phyloP scores from a whole-genome alignment of 202 grass and related monocot genomes.

The Carex arenaria region DNA sequence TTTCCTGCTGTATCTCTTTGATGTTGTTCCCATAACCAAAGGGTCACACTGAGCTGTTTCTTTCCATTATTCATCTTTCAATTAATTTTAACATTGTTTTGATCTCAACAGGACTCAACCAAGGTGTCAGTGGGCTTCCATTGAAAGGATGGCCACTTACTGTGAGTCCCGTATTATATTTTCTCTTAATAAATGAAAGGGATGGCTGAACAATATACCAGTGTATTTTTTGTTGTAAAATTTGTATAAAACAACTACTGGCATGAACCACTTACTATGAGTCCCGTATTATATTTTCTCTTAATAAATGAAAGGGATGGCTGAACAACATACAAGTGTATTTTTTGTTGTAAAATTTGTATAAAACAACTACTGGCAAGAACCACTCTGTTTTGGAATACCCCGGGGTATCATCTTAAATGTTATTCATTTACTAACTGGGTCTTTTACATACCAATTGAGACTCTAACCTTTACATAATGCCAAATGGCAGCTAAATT shows the following conservation, averaged over 20 bases:
- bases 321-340: neutral
- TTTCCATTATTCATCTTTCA: neutral
- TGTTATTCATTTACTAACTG: neutral
- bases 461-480: neutral
- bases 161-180: constrained; percentile 38
- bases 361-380: neutral
- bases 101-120: constrained; percentile 65
- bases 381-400: neutral
- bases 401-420: neutral
- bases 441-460: neutral
- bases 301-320: neutral
- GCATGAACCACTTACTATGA: constrained; percentile 63
- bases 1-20: constrained; percentile 5
- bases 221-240: neutral
- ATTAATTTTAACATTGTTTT: constrained; percentile 25
- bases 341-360: neutral
- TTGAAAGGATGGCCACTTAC: constrained; percentile 98
- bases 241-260: neutral
- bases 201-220: neutral
- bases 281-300: neutral
- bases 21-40: neutral
- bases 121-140: constrained; percentile 88
- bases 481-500: neutral
- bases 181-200: neutral
- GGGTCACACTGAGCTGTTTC: neutral